phyloP scores from a whole-genome alignment of 176 grass and related monocot species.

The Carex kokanica region DNA sequence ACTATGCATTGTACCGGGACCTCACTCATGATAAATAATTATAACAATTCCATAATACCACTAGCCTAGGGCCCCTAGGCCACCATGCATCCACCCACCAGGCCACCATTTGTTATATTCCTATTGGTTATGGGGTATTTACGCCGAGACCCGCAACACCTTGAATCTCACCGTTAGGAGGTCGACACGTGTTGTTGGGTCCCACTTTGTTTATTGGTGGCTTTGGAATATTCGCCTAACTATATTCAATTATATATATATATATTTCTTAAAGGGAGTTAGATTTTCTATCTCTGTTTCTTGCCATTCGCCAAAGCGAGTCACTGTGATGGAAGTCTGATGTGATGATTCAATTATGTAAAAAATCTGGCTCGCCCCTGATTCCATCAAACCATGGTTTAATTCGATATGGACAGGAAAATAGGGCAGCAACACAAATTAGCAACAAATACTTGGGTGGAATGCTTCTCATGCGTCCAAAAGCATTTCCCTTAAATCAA shows the following conservation, averaged over 20 bases:
- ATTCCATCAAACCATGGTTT: too few relatives aligned
- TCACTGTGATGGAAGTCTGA: background rate
- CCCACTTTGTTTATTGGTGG: background rate
- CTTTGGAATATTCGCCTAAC: constrained; percentile 12
- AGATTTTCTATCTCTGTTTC: background rate
- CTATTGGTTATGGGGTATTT: constrained; percentile 14
- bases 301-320: background rate
- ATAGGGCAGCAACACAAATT: background rate
- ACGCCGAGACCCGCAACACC: constrained; percentile 18
- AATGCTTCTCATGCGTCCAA: background rate
- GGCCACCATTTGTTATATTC: constrained; percentile 14
- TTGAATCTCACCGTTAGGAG: background rate
- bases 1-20: too few relatives aligned
- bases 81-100: background rate
- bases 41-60: background rate
- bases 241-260: background rate
- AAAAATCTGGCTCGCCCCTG: too few relatives aligned
- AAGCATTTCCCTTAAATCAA: background rate
- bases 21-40: too few relatives aligned
- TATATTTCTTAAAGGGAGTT: background rate
- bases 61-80: too few relatives aligned
- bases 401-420: background rate
- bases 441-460: background rate
- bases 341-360: background rate
- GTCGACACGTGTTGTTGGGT: constrained; percentile 14